Conservation (phyloP, 139 green algal species). For the Coelastrella sp. region DNA sequence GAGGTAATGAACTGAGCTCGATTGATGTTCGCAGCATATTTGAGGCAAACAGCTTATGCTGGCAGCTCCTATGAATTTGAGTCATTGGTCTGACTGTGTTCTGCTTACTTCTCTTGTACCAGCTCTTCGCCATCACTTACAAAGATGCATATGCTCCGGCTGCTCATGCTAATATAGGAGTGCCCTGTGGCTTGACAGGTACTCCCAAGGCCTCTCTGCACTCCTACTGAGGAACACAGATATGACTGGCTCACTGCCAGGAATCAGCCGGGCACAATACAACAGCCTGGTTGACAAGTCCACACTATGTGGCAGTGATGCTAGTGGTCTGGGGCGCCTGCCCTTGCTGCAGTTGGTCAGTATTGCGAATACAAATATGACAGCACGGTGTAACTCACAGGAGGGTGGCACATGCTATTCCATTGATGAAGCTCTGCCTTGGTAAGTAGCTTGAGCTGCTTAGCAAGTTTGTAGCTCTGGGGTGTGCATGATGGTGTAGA, state of each 20-base stretch:
- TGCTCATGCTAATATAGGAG: no score
- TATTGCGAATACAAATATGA: conserved; percentile 25
- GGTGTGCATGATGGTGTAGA: no score
- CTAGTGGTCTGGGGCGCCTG: conserved; percentile 8
- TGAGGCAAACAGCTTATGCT: no score
- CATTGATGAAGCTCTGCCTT: conserved; percentile 22
- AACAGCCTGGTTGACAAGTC: neutral
- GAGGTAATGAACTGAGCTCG: neutral
- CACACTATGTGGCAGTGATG: conserved; percentile 25
- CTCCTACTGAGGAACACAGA: conserved; percentile 13
- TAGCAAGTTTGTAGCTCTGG: no score
- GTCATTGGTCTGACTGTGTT: no score
- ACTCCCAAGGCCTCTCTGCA: neutral
- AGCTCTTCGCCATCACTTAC: no score
- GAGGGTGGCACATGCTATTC: neutral
- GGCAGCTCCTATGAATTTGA: no score
- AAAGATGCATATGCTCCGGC: no score
- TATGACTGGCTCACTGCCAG: conserved; percentile 8
- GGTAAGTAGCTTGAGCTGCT: neutral
- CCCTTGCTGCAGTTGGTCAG: neutral
- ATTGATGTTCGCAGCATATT: no score
- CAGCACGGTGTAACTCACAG: neutral
- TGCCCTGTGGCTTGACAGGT: no score
- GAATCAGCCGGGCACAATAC: neutral
- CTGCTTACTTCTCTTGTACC: no score